Conservation (phyloP, 202 grass and related monocot species). For the Bolboschoenoplectus hybrid region DNA sequence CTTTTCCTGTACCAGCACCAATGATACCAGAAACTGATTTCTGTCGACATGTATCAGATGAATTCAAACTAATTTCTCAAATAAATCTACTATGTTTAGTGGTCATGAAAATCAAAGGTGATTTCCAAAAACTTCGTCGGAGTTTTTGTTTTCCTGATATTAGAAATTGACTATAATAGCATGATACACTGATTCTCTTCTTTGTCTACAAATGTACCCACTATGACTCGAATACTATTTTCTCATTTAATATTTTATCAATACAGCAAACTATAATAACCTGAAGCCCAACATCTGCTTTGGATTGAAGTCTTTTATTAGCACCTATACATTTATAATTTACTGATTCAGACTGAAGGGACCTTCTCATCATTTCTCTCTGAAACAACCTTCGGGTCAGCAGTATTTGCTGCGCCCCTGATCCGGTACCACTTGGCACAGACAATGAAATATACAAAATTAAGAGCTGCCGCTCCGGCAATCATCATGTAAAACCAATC, state of each 20-base stretch:
- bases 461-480: slow-evolving; percentile 38
- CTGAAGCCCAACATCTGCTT: background rate
- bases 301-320: background rate
- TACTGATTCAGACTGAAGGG: slow-evolving; percentile 14
- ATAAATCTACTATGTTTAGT: too few relatives aligned
- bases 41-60: too few relatives aligned
- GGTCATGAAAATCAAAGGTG: too few relatives aligned
- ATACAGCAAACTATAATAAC: background rate
- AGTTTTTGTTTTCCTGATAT: too few relatives aligned
- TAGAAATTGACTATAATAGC: too few relatives aligned
- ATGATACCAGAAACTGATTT: too few relatives aligned
- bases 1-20: too few relatives aligned
- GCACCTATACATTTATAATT: background rate
- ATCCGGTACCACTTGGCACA: slow-evolving; percentile 71
- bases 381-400: background rate
- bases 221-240: background rate
- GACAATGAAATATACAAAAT: slow-evolving; percentile 52
- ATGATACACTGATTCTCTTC: background rate
- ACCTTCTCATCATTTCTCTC: background rate
- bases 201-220: background rate
- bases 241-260: background rate
- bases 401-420: slow-evolving; percentile 38
- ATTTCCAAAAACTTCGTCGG: too few relatives aligned
- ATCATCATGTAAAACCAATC: slow-evolving; percentile 70
- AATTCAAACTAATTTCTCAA: too few relatives aligned